Evolutionary conservation across 768 basidiomycete species (phyloP).

Genomic region (Hygrocybe coccinea): DNA sequence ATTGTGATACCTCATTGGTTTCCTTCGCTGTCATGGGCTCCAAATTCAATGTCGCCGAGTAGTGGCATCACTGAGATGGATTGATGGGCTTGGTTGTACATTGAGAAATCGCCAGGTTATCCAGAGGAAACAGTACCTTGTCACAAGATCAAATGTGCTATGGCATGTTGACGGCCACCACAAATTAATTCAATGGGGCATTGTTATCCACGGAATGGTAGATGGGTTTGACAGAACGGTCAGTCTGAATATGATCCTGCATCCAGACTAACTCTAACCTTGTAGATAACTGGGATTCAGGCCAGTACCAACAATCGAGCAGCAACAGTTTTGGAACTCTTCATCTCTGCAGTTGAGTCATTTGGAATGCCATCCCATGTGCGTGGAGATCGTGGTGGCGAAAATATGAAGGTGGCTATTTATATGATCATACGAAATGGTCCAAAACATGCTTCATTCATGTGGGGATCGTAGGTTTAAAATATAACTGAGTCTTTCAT

Average conservation of each 20-base stretch:
- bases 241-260: not conserved
- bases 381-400: slow-evolving; percentile 32
- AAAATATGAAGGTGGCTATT: slow-evolving; percentile 31
- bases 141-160: slow-evolving; percentile 21
- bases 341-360: slow-evolving; percentile 16
- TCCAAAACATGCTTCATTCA: slow-evolving; percentile 26
- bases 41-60: slow-evolving; percentile 23
- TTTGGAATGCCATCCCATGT: slow-evolving; percentile 29
- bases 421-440: slow-evolving; percentile 34
- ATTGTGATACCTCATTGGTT: slow-evolving; percentile 26
- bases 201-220: slow-evolving; percentile 24
- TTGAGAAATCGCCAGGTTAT: slow-evolving; percentile 17
- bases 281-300: slow-evolving; percentile 24
- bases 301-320: slow-evolving; percentile 29
- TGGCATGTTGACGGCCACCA: slow-evolving; percentile 37
- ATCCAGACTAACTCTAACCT: not conserved
- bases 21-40: slow-evolving; percentile 22
- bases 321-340: slow-evolving; percentile 24
- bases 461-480: slow-evolving; percentile 29
- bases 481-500: not conserved
- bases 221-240: slow-evolving; percentile 24
- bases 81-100: slow-evolving; percentile 24
- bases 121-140: slow-evolving; percentile 15
- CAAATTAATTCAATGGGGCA: slow-evolving; percentile 28
- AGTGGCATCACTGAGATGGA: slow-evolving; percentile 16